phyloP scores from a whole-genome alignment of 345 rosid species.

The Barbarea vulgaris region DNA sequence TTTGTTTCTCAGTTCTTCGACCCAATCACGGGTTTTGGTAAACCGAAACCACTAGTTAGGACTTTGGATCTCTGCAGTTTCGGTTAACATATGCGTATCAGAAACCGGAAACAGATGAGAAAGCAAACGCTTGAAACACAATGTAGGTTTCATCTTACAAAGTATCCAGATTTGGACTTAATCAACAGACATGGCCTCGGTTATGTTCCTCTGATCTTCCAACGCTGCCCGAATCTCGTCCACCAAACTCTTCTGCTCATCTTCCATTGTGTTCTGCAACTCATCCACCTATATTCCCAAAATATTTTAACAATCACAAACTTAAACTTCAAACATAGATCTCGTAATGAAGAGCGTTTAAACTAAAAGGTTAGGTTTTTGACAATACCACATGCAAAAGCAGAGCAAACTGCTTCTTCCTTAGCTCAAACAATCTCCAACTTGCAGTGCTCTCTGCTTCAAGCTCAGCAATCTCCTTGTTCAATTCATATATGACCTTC shows the following conservation, averaged over 20 bases:
- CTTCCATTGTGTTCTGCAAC: slow-evolving; percentile 86
- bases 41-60: neutral
- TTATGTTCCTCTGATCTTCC: slow-evolving; percentile 74
- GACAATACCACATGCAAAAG: slow-evolving; percentile 85
- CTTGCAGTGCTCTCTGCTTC: slow-evolving; percentile 85
- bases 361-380: slow-evolving; percentile 1
- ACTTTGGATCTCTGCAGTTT: neutral
- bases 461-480: slow-evolving; percentile 75
- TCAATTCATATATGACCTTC: slow-evolving; percentile 68
- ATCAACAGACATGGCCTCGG: slow-evolving; percentile 48
- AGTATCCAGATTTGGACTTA: slow-evolving; percentile 17
- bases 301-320: slow-evolving; percentile 22
- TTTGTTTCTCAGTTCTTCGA: neutral
- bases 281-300: slow-evolving; percentile 71
- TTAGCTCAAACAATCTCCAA: slow-evolving; percentile 88
- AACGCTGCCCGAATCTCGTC: slow-evolving; percentile 80
- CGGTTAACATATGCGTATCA: neutral
- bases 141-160: slow-evolving; percentile 16
- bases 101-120: slow-evolving; percentile 19
- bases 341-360: neutral
- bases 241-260: slow-evolving; percentile 82
- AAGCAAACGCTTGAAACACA: slow-evolving; percentile 22
- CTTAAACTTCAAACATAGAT: neutral
- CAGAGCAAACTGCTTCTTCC: slow-evolving; percentile 91
- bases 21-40: neutral